Evolutionary conservation across 768 basidiomycete species (phyloP), one percentile per base, ranked within the genome.

Genomic region (Daedaleopsis nitida): DNA sequence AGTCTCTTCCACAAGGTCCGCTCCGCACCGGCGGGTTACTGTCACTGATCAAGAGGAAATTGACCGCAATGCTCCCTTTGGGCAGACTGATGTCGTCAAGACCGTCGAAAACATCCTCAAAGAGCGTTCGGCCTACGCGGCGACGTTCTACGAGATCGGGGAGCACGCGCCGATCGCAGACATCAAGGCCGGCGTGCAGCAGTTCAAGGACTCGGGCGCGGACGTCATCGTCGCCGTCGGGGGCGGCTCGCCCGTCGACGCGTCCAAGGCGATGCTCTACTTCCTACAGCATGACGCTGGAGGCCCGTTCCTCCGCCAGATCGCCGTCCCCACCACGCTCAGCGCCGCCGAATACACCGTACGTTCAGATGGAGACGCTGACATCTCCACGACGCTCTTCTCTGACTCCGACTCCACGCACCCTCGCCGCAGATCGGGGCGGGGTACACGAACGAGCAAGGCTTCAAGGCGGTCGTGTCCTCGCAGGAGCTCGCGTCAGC

Each of bases 191-290:
- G 89, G 85, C 32, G 76, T 85, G 57, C 75, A 83, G 61, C 70
- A 75, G 1, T 85, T 88, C 75, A 81, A 78, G 48, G 78, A 84
- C 11, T 73, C 80, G 23, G 78, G 78, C 12, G 88, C 88, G 60
- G 86, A 92, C 69, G 78, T 86, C 21, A 83, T 92, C 65, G 81
- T 94, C 42, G 77, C 88, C 27, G 79, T 92, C 45, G 92, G 92
- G 2, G 91, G 92, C 23, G 92, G 91, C 52, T 92, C 90, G 1
- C 89, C 91, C 13, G 78, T 92, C 59, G 92, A 92, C 70, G 89
- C 87, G 1, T 76, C 88, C 21, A 93, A 94, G 70, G 86, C 85
- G 0, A 87, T 92, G 32, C 70, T 88, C 9, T 87, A 85, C 70
- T 80, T 83, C 53, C 74, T 86, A 35, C 84, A 88, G 65, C 73